These are phyloP conservation scores for Backusella westeae DNA, from an alignment of 192 early-diverging fungal species.

Conservation along the genomic window DNA sequence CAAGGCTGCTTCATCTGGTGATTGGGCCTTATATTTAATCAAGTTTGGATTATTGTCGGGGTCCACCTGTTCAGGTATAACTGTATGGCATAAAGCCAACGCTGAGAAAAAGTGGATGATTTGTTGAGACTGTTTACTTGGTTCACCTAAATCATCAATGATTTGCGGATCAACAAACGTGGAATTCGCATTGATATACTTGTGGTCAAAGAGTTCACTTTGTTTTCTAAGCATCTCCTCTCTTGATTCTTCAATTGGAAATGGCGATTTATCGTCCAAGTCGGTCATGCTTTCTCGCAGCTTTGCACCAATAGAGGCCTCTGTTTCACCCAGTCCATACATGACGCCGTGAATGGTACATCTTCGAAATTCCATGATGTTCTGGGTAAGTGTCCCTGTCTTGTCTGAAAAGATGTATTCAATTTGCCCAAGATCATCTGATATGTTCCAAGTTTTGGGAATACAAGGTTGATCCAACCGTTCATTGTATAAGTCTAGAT, in stretches of 20 bases:
- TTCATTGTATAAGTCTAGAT: constrained; percentile 63
- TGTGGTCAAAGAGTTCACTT: constrained; percentile 53
- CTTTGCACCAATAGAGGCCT: constrained; percentile 42
- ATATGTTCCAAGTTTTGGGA: constrained; percentile 66
- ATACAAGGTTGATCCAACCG: constrained; percentile 55
- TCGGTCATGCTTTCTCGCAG: constrained; percentile 9
- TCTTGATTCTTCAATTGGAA: constrained; percentile 34
- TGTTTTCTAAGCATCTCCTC: constrained; percentile 57
- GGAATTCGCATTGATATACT: constrained; percentile 56
- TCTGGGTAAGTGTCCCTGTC: constrained; percentile 76
- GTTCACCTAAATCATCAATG: constrained; percentile 5
- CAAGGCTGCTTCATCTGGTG: constrained; percentile 92
- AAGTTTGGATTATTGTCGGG: constrained; percentile 37
- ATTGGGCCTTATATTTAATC: constrained; percentile 87
- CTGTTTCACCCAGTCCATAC: constrained; percentile 59
- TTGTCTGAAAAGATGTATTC: constrained; percentile 84
- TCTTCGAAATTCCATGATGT: constrained; percentile 76
- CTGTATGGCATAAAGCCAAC: constrained; percentile 66
- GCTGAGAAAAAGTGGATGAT: constrained; percentile 51
- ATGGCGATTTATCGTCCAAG: not conserved
- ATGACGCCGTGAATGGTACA: constrained; percentile 61
- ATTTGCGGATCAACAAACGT: constrained; percentile 65
- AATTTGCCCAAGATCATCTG: constrained; percentile 73
- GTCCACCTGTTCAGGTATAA: constrained; percentile 50
- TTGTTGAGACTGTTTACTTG: constrained; percentile 6